phyloP scores from a whole-genome alignment of 768 basidiomycete genomes.

The Glaciozyma antarctica region DNA sequence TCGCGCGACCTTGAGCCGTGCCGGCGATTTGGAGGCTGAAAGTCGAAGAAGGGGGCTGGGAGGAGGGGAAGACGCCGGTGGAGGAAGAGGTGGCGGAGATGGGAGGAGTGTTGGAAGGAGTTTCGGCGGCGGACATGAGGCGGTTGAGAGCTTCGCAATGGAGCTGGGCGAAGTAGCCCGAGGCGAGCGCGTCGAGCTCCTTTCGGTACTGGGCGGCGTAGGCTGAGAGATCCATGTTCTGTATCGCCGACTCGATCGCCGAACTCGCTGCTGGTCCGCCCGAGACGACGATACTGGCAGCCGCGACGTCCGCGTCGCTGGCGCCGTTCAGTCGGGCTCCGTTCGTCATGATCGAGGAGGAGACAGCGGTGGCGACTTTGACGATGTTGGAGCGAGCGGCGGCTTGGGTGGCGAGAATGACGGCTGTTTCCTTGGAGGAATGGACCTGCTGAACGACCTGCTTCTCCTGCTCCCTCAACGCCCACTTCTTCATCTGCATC shows the following conservation, averaged over 20 bases:
- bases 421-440: constrained; percentile 18
- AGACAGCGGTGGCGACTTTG: not conserved
- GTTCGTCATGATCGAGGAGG: not conserved
- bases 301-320: not conserved
- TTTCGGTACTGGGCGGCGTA: constrained; percentile 28
- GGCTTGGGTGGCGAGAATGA: constrained; percentile 21
- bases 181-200: constrained; percentile 28
- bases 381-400: constrained; percentile 7
- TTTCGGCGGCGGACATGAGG: not conserved
- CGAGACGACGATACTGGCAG: not conserved
- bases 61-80: not conserved
- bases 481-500: constrained; percentile 27
- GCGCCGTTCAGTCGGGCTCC: not conserved
- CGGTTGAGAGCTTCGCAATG: constrained; percentile 30
- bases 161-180: constrained; percentile 30
- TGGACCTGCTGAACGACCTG: constrained; percentile 26
- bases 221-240: constrained; percentile 12
- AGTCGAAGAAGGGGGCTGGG: not conserved
- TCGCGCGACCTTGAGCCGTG: constrained; percentile 10
- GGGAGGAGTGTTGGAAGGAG: not conserved
- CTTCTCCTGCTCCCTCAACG: constrained; percentile 18
- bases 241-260: not conserved
- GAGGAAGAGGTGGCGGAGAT: not conserved
- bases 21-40: constrained; percentile 6
- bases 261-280: not conserved